A percentile compares a stretch with the other conserved stretches of the same genome.
Conservation (phyloP, 2,329 filamentous ascomycete species). For the Juglanconis juglandina region DNA sequence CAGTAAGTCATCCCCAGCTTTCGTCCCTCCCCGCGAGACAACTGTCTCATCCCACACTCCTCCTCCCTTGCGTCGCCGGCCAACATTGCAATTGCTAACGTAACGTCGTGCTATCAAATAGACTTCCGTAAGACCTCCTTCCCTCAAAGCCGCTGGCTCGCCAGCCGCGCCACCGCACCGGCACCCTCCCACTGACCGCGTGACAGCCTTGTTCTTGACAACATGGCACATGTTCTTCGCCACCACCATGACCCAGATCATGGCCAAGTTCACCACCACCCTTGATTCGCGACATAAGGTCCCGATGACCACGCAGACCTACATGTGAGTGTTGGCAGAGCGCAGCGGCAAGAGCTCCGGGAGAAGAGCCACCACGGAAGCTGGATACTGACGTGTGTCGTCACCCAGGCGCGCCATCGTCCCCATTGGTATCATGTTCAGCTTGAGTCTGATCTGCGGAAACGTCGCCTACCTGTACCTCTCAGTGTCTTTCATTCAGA, state of each 20-base stretch:
- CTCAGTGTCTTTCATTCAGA: constrained; percentile 90
- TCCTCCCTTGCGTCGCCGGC: background rate
- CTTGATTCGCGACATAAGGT: constrained; percentile 89
- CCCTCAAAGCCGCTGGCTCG: background rate
- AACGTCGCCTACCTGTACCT: constrained; percentile 89
- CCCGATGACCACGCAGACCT: constrained; percentile 70
- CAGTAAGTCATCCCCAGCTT: constrained; percentile 21
- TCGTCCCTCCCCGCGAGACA: background rate
- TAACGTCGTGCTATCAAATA: background rate
- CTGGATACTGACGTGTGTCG: background rate
- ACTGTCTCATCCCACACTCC: background rate
- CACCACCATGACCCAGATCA: constrained; percentile 82
- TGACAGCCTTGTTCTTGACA: constrained; percentile 66
- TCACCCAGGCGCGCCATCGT: constrained; percentile 70
- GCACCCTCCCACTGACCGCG: constrained; percentile 44
- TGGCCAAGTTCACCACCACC: constrained; percentile 78
- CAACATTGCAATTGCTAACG: constrained; percentile 7
- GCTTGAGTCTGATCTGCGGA: constrained; percentile 84
- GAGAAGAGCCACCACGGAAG: constrained; percentile 42
- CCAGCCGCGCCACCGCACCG: background rate
- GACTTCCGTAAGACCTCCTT: constrained; percentile 25
- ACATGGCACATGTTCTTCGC: constrained; percentile 91
- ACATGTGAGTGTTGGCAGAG: constrained; percentile 16
- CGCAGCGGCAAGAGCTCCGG: background rate
- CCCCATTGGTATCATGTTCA: constrained; percentile 89